Evolutionary conservation across 495 filamentous ascomycete species (phyloP), one percentile per base, ranked within the genome.

Genomic region (Corynascus novoguineensis): DNA sequence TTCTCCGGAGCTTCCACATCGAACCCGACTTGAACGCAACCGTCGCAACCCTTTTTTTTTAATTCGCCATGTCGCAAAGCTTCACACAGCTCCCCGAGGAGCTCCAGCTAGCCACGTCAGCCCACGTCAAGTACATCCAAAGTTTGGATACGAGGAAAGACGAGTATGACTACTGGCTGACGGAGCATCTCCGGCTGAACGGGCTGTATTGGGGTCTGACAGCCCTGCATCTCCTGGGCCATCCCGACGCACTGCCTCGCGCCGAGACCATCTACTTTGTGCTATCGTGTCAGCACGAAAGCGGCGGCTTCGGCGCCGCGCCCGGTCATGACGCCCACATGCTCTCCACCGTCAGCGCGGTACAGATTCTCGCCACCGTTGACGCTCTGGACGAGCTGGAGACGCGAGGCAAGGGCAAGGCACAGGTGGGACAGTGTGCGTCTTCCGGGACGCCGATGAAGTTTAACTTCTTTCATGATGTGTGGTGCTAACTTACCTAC

Each of bases 131-230:
- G 62, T 98, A 97, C 68, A 95, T 98, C 59, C 86, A 96, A 72
- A 90, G 86, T 62, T 78, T 98, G 58, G 91, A 98, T 70, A 90
- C 84, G 50, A 87, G 87, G 60, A 89, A 86, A 73, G 91, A 97
- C 73, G 90, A 95, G 68, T 83, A 96, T 57, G 91, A 97, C 68
- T 97, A 97, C 74, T 95, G 91, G 85, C 80, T 97, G 61, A 97
- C 95, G 6, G 91, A 97, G 71, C 93, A 98, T 66, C 83, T 98
- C 51, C 89, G 93, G 45, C 77, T 97, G 31, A 96, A 91, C 67
- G 93, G 93, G 31, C 80, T 97, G 34, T 98, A 98, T 72, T 98
- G 93, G 93, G 93, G 95, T 25, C 75, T 98, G 53, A 92, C 83
- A 3, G 86, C 92, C 14, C 80, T 97, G 8, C 86, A 96, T 74